A percentile compares a stretch with the other conserved stretches of the same genome.
Evolutionary conservation across 805 yeast genomes (phyloP).

Genomic region (Blastobotrys americana): DNA sequence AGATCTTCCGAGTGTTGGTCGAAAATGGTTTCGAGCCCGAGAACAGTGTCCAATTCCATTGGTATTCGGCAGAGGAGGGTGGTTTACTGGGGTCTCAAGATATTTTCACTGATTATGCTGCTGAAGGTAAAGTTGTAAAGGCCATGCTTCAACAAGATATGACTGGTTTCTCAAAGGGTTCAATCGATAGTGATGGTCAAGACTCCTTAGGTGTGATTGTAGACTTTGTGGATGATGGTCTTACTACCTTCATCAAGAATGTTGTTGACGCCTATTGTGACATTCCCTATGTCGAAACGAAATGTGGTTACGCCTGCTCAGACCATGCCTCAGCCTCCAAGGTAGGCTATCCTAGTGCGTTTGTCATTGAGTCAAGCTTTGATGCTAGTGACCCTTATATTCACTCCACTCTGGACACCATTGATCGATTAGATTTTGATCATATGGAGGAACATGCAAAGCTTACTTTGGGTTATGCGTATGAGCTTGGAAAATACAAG

Average conservation of each 20-base stretch:
- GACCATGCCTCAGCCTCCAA: conserved; percentile 85
- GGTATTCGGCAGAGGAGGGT: conserved; percentile 92
- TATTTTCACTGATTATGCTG: conserved; percentile 51
- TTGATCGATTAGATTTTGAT: conserved; percentile 68
- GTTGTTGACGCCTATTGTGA: conserved; percentile 55
- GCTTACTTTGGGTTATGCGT: conserved; percentile 62
- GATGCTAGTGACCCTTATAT: conserved; percentile 58
- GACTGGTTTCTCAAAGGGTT: conserved; percentile 67
- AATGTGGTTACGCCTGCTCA: conserved; percentile 89
- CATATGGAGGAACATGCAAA: conserved; percentile 79
- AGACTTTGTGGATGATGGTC: conserved; percentile 52
- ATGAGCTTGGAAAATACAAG: conserved; percentile 50
- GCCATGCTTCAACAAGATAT: conserved; percentile 93
- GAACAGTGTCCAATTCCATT: conserved; percentile 85
- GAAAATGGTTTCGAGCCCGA: conserved; percentile 43
- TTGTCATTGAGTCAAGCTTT: conserved; percentile 72
- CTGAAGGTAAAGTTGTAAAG: conserved; percentile 45
- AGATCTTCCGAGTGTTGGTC: conserved; percentile 59
- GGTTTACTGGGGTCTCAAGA: conserved; percentile 83
- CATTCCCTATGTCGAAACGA: conserved; percentile 65
- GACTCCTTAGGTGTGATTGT: conserved; percentile 75
- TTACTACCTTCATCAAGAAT: conserved; percentile 55
- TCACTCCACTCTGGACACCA: conserved; percentile 72
- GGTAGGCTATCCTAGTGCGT: conserved; percentile 77
- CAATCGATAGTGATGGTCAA: conserved; percentile 43